Evolutionary conservation across 108 stramenopile genomes (phyloP).

Genomic region (Conticribra guillardii): DNA sequence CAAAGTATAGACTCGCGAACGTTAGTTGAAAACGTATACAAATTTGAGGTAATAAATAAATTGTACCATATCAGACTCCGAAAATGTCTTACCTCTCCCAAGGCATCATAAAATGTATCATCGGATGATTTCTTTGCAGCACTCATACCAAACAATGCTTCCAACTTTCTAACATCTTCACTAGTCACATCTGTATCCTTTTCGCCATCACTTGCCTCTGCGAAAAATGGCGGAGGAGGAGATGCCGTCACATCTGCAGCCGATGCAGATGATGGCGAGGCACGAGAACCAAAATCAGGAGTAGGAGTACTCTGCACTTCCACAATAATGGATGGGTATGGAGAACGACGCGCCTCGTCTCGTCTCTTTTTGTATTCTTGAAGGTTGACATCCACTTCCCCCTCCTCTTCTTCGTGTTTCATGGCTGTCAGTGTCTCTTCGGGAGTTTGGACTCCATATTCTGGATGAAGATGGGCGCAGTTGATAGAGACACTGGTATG

Average conservation of each 20-base stretch:
- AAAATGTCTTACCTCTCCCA: conserved; percentile 50
- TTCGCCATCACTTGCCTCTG: conserved; percentile 6
- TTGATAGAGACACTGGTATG: conserved; percentile 79
- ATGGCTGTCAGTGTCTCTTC: conserved; percentile 64
- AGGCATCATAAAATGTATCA: conserved; percentile 72
- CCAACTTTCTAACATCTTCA: conserved; percentile 70
- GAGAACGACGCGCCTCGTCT: conserved; percentile 67
- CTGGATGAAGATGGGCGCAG: conserved; percentile 85
- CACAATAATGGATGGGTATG: conserved; percentile 82
- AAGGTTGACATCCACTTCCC: conserved; percentile 71
- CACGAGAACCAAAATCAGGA: conserved; percentile 45
- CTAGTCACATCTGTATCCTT: conserved; percentile 42
- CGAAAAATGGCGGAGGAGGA: not conserved
- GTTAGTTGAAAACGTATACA: too few species aligned
- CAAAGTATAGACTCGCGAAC: too few species aligned
- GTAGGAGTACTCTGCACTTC: conserved; percentile 80
- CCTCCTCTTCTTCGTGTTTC: conserved; percentile 65
- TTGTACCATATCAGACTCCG: not conserved
- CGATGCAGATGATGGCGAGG: not conserved
- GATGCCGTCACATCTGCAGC: too few species aligned
- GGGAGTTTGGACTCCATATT: conserved; percentile 67
- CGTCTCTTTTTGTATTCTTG: conserved; percentile 71
- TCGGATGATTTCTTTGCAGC: conserved; percentile 46
- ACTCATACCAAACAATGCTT: conserved; percentile 69
- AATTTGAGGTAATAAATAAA: not conserved